Evolutionary conservation across 176 grass and related monocot species (phyloP).

Genomic region (Phoenix roebelenii): DNA sequence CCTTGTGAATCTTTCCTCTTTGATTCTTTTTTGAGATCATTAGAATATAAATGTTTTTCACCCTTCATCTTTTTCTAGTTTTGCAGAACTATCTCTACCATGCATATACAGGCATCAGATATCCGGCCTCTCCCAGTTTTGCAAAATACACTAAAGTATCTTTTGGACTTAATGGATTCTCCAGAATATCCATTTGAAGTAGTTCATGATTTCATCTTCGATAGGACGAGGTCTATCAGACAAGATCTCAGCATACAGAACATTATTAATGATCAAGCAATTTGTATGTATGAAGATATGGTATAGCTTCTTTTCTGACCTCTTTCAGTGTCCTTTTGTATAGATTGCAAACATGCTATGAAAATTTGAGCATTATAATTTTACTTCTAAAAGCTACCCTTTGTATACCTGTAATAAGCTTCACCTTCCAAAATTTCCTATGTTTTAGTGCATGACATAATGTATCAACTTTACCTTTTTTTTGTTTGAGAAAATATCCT

Average conservation of each 20-base stretch:
- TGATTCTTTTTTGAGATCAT: too few relatives aligned
- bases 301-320: constrained; percentile 38
- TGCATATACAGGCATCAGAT: constrained; percentile 40
- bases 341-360: too few relatives aligned
- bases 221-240: constrained; percentile 79
- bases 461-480: too few relatives aligned
- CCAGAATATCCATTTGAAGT: constrained; percentile 46
- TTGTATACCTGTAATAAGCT: too few relatives aligned
- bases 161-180: constrained; percentile 53
- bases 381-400: too few relatives aligned
- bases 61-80: constrained; percentile 48
- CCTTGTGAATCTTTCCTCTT: constrained; percentile 3
- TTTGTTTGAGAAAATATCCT: too few relatives aligned
- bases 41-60: constrained; percentile 21
- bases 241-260: constrained; percentile 88
- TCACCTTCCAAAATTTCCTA: neutral
- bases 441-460: neutral
- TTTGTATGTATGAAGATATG: constrained; percentile 81
- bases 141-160: constrained; percentile 58
- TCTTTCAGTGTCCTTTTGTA: neutral
- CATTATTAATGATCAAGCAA: constrained; percentile 52
- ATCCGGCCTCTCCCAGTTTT: constrained; percentile 62
- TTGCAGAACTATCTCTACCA: constrained; percentile 83
- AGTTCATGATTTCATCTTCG: constrained; percentile 93
- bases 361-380: too few relatives aligned